These are phyloP conservation scores for Pulveroboletus sp. DNA, from an alignment of 768 basidiomycete genomes.

Conservation along the genomic window DNA sequence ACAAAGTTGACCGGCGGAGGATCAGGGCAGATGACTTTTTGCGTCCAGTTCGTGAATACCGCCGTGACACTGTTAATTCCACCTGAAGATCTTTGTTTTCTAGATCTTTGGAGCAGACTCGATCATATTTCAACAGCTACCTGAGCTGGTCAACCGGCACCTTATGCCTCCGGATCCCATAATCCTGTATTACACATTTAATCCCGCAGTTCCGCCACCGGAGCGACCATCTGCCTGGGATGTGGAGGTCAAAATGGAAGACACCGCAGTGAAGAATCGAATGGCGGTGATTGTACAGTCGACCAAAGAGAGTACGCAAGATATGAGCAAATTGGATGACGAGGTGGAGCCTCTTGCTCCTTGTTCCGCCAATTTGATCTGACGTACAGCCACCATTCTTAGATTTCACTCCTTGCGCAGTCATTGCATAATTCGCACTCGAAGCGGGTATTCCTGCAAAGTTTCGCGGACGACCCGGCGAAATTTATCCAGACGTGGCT, in stretches of 20 bases:
- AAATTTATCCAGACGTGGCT: slow-evolving; percentile 88
- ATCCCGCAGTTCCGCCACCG: slow-evolving; percentile 59
- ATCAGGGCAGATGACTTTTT: slow-evolving; percentile 70
- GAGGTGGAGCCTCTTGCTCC: slow-evolving; percentile 55
- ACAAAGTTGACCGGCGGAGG: slow-evolving; percentile 72
- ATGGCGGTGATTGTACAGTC: slow-evolving; percentile 71
- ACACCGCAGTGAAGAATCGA: slow-evolving; percentile 65
- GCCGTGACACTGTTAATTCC: not conserved
- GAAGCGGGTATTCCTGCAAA: slow-evolving; percentile 81
- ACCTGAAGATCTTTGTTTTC: not conserved
- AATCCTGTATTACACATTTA: slow-evolving; percentile 71
- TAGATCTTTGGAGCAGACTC: slow-evolving; percentile 73
- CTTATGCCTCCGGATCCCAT: slow-evolving; percentile 78
- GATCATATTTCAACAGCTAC: slow-evolving; percentile 75
- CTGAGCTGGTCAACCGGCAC: slow-evolving; percentile 81
- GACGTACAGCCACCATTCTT: slow-evolving; percentile 9
- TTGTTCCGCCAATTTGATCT: slow-evolving; percentile 12
- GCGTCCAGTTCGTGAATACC: slow-evolving; percentile 47
- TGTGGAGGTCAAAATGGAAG: slow-evolving; percentile 86
- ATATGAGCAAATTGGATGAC: slow-evolving; percentile 76
- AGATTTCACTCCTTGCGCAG: slow-evolving; percentile 85
- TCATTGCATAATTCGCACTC: slow-evolving; percentile 84
- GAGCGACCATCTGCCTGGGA: slow-evolving; percentile 81
- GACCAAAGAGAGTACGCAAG: slow-evolving; percentile 67
- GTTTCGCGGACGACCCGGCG: slow-evolving; percentile 76